Conservation (phyloP, 2,329 filamentous ascomycete species). For the Colletotrichum lindemuthianum region DNA sequence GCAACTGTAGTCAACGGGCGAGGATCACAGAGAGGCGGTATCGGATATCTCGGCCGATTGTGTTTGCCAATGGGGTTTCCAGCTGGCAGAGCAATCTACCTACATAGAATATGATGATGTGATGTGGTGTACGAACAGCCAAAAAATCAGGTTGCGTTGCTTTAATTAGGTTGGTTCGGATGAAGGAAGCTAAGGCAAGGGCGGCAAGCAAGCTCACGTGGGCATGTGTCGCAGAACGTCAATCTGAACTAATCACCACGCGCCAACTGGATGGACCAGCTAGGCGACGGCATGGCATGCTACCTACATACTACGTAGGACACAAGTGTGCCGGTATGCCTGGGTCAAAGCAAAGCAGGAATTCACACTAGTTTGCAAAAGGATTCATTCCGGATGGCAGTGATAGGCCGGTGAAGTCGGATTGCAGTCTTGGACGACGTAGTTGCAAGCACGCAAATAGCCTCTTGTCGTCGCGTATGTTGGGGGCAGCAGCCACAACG, state of each 20-base stretch:
- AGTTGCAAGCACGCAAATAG: no score
- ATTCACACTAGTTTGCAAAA: neutral
- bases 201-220: constrained; percentile 5
- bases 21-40: neutral
- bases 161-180: neutral
- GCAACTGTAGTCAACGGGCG: neutral
- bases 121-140: neutral
- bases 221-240: neutral
- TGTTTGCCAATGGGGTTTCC: neutral
- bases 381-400: no score
- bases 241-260: neutral
- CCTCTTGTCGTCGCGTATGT: no score
- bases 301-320: constrained; percentile 1
- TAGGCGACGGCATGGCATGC: no score
- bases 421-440: neutral
- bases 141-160: constrained; percentile 3
- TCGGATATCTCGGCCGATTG: constrained; percentile 9
- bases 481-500: no score
- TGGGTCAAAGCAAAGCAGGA: constrained; percentile 1
- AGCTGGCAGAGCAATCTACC: neutral
- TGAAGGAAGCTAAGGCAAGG: neutral
- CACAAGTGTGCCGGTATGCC: neutral
- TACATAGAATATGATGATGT: constrained; percentile 19
- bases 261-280: no score
- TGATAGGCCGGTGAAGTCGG: neutral